Conservation (phyloP, 2,329 filamentous ascomycete species). For the Ophiostoma ulmi region DNA sequence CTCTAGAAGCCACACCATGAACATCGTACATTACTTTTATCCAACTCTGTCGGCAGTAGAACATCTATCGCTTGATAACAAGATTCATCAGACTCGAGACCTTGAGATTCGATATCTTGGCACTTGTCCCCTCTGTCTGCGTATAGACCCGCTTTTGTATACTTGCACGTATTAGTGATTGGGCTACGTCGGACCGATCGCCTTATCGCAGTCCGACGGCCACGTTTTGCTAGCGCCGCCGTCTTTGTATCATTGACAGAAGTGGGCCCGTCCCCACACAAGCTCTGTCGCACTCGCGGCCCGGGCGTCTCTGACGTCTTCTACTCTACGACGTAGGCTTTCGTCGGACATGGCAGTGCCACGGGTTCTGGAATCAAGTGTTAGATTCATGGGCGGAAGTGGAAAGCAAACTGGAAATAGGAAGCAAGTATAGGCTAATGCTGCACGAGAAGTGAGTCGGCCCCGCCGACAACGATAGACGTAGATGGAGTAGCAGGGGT, state of each 20-base stretch:
- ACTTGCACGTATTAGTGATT: not conserved
- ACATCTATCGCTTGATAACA: not conserved
- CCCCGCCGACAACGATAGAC: not conserved
- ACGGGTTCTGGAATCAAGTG: not conserved
- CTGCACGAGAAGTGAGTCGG: not conserved
- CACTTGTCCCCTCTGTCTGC: not conserved
- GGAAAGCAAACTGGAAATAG: not conserved
- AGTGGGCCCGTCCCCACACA: not conserved
- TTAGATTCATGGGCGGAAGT: not conserved
- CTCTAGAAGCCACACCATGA: too few relatives aligned
- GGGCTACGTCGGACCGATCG: constrained; percentile 7
- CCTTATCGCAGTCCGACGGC: constrained; percentile 2
- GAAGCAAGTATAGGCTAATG: not conserved
- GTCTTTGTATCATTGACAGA: not conserved
- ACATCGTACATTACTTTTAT: too few relatives aligned
- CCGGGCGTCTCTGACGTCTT: not conserved
- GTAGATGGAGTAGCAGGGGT: not conserved
- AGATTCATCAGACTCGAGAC: not conserved
- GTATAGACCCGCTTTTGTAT: not conserved
- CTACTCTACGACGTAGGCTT: not conserved
- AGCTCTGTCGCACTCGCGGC: not conserved
- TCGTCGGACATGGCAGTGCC: not conserved
- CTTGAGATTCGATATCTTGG: not conserved
- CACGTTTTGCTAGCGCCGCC: not conserved
- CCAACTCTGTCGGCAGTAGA: too few relatives aligned